A percentile compares a stretch with the other conserved stretches of the same genome.
Conservation (phyloP, 176 grass and related monocot species). For the Alopecurus myosuroides region DNA sequence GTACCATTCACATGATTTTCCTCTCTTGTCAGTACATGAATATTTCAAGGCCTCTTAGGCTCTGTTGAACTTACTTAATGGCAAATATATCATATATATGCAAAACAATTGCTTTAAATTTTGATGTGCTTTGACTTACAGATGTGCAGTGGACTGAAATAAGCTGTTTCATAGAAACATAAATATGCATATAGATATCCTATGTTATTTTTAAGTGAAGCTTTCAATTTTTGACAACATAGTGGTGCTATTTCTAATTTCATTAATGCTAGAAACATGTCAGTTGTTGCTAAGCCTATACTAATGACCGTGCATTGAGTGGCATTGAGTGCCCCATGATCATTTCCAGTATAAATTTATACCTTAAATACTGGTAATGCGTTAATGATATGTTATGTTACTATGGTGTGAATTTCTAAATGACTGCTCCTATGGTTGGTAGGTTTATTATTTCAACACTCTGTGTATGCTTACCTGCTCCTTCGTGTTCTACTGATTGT, state of each 20-base stretch:
- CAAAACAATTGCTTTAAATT: not conserved
- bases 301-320: too few relatives aligned
- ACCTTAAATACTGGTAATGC: slow-evolving; percentile 11
- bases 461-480: too few relatives aligned
- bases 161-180: not conserved
- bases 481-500: too few relatives aligned
- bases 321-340: not conserved
- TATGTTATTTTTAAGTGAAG: too few relatives aligned
- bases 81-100: not conserved
- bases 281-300: not conserved
- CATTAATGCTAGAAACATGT: too few relatives aligned
- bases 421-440: too few relatives aligned
- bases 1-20: not conserved
- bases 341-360: not conserved
- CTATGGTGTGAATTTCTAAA: too few relatives aligned
- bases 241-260: not conserved
- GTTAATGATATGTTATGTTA: too few relatives aligned
- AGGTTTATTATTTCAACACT: too few relatives aligned
- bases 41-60: not conserved
- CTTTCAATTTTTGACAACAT: not conserved
- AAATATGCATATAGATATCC: too few relatives aligned
- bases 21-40: not conserved
- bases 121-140: not conserved
- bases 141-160: not conserved
- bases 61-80: not conserved